phyloP scores from a whole-genome alignment of 768 basidiomycete genomes.

The Phanerodontia chrysosporium region DNA sequence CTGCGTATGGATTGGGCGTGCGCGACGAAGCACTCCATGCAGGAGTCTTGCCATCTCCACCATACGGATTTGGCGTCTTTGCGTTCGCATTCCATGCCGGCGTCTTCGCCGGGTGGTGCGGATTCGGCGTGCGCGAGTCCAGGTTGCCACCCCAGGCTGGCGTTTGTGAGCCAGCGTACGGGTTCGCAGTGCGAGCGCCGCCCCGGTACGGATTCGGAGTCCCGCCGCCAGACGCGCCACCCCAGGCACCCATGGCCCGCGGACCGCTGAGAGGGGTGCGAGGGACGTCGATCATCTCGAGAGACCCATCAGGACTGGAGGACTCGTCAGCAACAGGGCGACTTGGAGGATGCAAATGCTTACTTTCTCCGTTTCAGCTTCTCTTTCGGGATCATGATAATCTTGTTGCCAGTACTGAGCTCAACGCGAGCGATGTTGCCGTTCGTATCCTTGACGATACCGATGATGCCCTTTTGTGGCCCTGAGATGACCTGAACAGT shows the following conservation, averaged over 20 bases:
- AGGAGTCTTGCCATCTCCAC: constrained; percentile 40
- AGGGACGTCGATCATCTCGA: constrained; percentile 42
- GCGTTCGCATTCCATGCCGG: constrained; percentile 35
- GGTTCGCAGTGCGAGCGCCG: constrained; percentile 46
- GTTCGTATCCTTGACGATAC: constrained; percentile 93
- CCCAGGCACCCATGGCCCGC: not conserved
- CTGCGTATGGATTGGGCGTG: constrained; percentile 43
- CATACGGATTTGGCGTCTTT: constrained; percentile 47
- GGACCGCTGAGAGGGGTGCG: too few relatives aligned
- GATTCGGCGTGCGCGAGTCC: constrained; percentile 48
- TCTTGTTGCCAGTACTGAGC: constrained; percentile 82
- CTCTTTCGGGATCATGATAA: constrained; percentile 81
- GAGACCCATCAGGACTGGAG: constrained; percentile 51
- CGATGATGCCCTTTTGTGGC: constrained; percentile 84
- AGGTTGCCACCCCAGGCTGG: constrained; percentile 44
- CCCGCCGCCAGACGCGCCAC: constrained; percentile 23
- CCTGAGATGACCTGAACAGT: constrained; percentile 82
- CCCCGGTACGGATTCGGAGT: constrained; percentile 56
- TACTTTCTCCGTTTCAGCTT: constrained; percentile 72
- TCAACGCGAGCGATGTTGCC: constrained; percentile 86
- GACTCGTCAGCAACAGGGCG: not conserved
- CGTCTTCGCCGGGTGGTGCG: constrained; percentile 29
- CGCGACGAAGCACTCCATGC: constrained; percentile 44
- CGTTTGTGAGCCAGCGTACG: constrained; percentile 41
- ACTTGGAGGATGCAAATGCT: not conserved